Evolutionary conservation across 202 grass and related monocot genomes (phyloP), one percentile per base, ranked within the genome.

Genomic region (Musa balbisiana): DNA sequence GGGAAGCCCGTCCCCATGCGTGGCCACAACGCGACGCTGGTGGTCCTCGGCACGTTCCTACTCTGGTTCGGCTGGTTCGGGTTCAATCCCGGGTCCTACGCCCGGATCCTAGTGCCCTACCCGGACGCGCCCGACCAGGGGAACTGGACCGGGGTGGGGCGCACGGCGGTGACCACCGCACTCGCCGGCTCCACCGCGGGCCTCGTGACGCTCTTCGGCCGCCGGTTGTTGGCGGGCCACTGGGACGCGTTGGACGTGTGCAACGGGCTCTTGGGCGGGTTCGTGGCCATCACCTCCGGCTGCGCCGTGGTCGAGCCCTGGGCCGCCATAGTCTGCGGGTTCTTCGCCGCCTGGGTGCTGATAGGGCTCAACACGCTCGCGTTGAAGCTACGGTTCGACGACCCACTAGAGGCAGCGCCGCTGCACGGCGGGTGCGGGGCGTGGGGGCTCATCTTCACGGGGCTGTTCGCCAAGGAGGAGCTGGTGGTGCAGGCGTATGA

Each of bases 371-470:
- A 62, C 58, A 62, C 4, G 58, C 14, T 62, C 13, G 16, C 58
- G 58, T 15, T 20, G 17, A 62, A 8, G 2, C 58, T 62, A 15
- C 4, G 20, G 58, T 62, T 62, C 58, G 58, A 62, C 58, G 58
- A 62, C 58, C 58, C 58, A 9, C 58, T 62, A 0, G 58, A 62
- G 58, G 58, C 58, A 8, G 15, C 58, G 17, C 58, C 16, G 58
- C 58, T 62, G 58, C 58, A 62, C 58, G 58, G 58, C 58, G 58
- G 58, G 58, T 62, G 58, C 58, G 58, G 58, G 17, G 58, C 58
- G 16, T 62, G 58, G 58, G 58, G 58, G 58, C 11, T 62, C 58
- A 62, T 62, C 58, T 62, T 62, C 58, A 62, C 58, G 58, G 58
- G 17, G 17, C 14, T 62, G 11, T 62, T 62, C 58, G 58, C 58